phyloP scores from a whole-genome alignment of 2,329 filamentous ascomycete species.

The Trichoderma semiorbis region DNA sequence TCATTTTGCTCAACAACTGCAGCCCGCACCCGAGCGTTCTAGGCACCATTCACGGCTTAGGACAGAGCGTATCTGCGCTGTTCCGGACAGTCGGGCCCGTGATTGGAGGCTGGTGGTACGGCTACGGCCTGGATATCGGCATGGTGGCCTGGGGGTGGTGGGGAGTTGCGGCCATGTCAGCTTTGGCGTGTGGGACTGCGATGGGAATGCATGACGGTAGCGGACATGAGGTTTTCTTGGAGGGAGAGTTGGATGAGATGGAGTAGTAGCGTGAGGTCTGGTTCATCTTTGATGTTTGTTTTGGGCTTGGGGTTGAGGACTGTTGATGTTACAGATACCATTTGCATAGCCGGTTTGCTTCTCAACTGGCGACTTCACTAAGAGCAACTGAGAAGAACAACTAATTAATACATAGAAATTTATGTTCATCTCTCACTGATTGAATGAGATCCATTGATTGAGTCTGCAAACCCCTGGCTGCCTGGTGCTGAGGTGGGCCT shows the following conservation, averaged over 20 bases:
- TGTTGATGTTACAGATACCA: background rate
- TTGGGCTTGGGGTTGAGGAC: background rate
- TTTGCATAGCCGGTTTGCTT: background rate
- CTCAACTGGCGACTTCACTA: background rate
- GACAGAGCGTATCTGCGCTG: conserved; percentile 47
- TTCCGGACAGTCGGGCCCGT: conserved; percentile 41
- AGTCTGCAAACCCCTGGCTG: background rate
- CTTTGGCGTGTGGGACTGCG: conserved; percentile 53
- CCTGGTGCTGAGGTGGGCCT: background rate
- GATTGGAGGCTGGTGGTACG: conserved; percentile 48
- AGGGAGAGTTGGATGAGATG: conserved; percentile 39
- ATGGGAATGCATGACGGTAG: conserved; percentile 62
- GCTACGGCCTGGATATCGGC: conserved; percentile 42
- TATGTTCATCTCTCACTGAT: too few relatives aligned
- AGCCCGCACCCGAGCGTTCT: conserved; percentile 56
- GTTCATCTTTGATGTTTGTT: background rate
- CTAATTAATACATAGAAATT: background rate
- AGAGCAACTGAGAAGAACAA: background rate
- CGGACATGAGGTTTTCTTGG: conserved; percentile 57
- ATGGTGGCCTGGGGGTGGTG: conserved; percentile 48
- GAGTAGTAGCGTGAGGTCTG: background rate
- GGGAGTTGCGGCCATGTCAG: conserved; percentile 47
- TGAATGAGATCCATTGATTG: background rate
- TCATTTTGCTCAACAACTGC: conserved; percentile 59
- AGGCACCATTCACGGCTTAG: conserved; percentile 55